Base-by-base conservation (phyloP, 441 rosid genomes). In the Pelargonium myrrhifolium region DNA sequence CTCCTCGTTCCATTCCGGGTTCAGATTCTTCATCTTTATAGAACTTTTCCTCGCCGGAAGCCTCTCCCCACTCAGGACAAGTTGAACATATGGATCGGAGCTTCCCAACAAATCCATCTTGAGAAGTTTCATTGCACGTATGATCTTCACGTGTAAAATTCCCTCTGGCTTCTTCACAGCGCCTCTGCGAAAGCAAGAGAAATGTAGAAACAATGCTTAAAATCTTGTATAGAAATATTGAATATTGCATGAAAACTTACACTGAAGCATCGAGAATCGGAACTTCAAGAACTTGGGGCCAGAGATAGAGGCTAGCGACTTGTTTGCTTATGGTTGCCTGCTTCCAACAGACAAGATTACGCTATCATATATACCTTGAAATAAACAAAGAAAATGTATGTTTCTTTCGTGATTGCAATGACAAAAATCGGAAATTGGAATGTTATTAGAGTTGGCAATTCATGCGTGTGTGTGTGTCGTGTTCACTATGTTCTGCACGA, bases 81-180 rank as follows among this genome's bases (percentile, higher is more conserved):
- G 69, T 63, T 81, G 72, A 60, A 82, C 82, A 70, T 85, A 85
- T 31, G 88, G 88, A 66, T 85, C 82, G 1, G 88, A 85, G 4
- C 76, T 68, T 47, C 86, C 86, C 42, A 85, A 72, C 21, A 80
- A 17, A 67, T 85, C 88, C 78, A 68, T 82, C 78, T 82, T 85
- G 68, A 72, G 47, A 62, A 84, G 82, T 26, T 77, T 79, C 8
- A 66, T 65, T 35, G 83, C 85, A 1, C 82, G 71, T 17, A 82
- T 66, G 22, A 85, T 78, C 55, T 77, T 82, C 63, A 81, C 86
- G 12, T 76, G 78, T 35, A 82, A 69, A 43, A 85, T 79, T 20
- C 85, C 89, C 6, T 79, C 77, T 5, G 86, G 86, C 79, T 82
- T 78, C 75, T 74, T 72, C 21, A 66, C 63, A 18, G 77, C 78